These are phyloP conservation scores for Priceomyces haplophilus DNA, from an alignment of 805 yeast genomes.

Conservation along the genomic window DNA sequence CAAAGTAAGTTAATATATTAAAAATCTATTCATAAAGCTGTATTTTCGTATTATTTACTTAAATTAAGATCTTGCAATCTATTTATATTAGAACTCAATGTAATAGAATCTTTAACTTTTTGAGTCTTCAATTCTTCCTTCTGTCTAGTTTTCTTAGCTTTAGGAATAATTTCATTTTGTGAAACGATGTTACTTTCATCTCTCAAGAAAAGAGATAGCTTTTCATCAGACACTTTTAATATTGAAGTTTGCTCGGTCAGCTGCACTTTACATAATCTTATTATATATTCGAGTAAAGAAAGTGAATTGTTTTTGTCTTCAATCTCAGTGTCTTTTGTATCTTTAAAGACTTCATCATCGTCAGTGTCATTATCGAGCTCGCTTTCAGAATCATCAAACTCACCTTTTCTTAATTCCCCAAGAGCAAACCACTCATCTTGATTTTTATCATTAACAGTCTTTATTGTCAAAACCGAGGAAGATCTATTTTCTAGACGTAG, in stretches of 20 bases:
- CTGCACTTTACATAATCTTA: slow-evolving; percentile 60
- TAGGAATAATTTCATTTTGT: slow-evolving; percentile 17
- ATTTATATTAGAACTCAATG: slow-evolving; percentile 31
- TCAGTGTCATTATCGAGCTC: slow-evolving; percentile 24
- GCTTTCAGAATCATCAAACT: slow-evolving; percentile 25
- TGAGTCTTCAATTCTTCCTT: slow-evolving; percentile 10
- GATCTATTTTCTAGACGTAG: slow-evolving; percentile 59
- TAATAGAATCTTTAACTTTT: slow-evolving; percentile 15
- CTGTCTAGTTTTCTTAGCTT: slow-evolving; percentile 14
- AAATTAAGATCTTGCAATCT: slow-evolving; percentile 30
- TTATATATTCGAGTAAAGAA: slow-evolving; percentile 60
- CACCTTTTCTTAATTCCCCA: slow-evolving; percentile 33
- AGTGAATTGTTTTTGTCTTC: slow-evolving; percentile 31
- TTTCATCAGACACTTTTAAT: slow-evolving; percentile 61
- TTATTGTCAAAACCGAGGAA: slow-evolving; percentile 66
- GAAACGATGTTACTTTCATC: slow-evolving; percentile 42
- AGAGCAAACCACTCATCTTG: slow-evolving; percentile 51
- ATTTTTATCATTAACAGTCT: slow-evolving; percentile 25
- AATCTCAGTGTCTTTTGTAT: slow-evolving; percentile 13
- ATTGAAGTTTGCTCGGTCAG: slow-evolving; percentile 54
- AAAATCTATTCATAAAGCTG: too few species aligned
- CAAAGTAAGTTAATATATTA: too few species aligned
- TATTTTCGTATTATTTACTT: slow-evolving; percentile 10
- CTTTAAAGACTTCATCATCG: slow-evolving; percentile 16
- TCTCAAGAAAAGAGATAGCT: slow-evolving; percentile 55